Evolutionary conservation across 2,329 filamentous ascomycete species (phyloP).

Genomic region (Cladosporium sp.): DNA sequence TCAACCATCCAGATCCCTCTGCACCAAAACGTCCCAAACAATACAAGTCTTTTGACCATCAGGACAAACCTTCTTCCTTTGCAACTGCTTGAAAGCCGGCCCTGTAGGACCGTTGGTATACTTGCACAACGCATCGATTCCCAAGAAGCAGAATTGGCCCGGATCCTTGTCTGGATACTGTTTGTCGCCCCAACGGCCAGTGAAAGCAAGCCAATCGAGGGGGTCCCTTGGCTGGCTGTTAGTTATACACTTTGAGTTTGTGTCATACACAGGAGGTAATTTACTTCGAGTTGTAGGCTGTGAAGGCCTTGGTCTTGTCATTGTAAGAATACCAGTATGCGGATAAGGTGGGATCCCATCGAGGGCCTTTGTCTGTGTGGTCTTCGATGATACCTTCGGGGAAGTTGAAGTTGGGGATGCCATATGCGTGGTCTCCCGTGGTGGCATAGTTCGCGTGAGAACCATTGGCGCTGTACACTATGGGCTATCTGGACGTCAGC

Average conservation of each 20-base stretch:
- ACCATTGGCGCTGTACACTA: slow-evolving; percentile 61
- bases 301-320: slow-evolving; percentile 42
- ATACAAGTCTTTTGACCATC: slow-evolving; percentile 48
- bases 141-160: slow-evolving; percentile 50
- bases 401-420: slow-evolving; percentile 61
- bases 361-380: slow-evolving; percentile 53
- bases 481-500: slow-evolving; percentile 41
- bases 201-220: slow-evolving; percentile 56
- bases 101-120: slow-evolving; percentile 62
- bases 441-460: slow-evolving; percentile 67
- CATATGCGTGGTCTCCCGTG: slow-evolving; percentile 61
- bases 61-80: slow-evolving; percentile 59
- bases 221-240: slow-evolving; percentile 40
- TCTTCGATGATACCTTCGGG: slow-evolving; percentile 56
- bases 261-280: background rate
- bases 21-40: slow-evolving; percentile 23
- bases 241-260: background rate
- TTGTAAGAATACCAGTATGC: slow-evolving; percentile 60
- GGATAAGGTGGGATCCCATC: slow-evolving; percentile 62
- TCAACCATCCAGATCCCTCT: slow-evolving; percentile 5
- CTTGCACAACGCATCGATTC: slow-evolving; percentile 42
- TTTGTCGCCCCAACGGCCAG: slow-evolving; percentile 63
- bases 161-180: slow-evolving; percentile 55
- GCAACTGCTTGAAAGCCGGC: slow-evolving; percentile 60
- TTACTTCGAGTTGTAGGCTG: slow-evolving; percentile 43